phyloP scores from a whole-genome alignment of 75 land plant genomes.

The Sequoia sempervirens region DNA sequence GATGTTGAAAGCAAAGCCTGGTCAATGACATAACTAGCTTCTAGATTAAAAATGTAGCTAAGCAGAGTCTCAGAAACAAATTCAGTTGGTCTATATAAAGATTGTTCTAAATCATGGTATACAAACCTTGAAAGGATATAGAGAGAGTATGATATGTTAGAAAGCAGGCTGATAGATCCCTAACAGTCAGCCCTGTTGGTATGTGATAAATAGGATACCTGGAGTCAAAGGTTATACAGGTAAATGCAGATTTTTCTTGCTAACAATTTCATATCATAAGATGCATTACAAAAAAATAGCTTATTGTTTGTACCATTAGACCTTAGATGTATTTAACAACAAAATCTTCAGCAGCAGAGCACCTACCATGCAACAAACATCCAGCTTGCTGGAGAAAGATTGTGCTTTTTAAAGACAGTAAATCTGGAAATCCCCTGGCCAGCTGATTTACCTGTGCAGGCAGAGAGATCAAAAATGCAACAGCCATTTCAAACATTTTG shows the following conservation, averaged over 20 bases:
- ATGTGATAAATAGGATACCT: constrained; percentile 59
- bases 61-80: not conserved
- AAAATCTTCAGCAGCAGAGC: not conserved
- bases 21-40: not conserved
- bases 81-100: not conserved
- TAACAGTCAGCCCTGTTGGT: constrained; percentile 39
- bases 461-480: not conserved
- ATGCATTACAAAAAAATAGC: not conserved
- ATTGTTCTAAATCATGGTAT: not conserved
- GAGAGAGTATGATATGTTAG: constrained; percentile 43
- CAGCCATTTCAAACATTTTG: not conserved
- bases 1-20: not conserved
- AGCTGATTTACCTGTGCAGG: constrained; percentile 14
- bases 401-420: constrained; percentile 12
- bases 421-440: constrained; percentile 12
- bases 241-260: not conserved
- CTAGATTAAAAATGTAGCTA: not conserved
- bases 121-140: constrained; percentile 29
- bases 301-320: not conserved
- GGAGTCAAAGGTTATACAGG: not conserved
- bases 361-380: too few species aligned
- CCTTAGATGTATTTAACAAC: not conserved
- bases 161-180: constrained; percentile 43
- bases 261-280: not conserved
- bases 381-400: constrained; percentile 26